A percentile compares a stretch with the other conserved stretches of the same genome.
These are phyloP conservation scores for Ceratorhiza oryzae-sativae DNA, from an alignment of 1,284 basidiomycete genomes.

Conservation along the genomic window DNA sequence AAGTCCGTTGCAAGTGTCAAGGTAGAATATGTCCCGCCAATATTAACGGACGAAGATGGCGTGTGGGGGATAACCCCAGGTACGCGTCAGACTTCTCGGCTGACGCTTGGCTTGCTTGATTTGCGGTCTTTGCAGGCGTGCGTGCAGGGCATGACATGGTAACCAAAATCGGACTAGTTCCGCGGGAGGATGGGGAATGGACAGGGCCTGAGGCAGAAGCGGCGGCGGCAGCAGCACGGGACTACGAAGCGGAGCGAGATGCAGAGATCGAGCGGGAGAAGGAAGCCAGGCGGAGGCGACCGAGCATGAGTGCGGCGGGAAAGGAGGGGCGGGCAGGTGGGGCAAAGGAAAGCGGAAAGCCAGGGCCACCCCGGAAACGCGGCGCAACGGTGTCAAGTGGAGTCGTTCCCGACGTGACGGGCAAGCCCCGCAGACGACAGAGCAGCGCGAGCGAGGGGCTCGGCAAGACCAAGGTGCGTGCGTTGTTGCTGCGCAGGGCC, in stretches of 20 bases:
- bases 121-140: slow-evolving; percentile 43
- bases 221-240: not conserved
- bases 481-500: not conserved
- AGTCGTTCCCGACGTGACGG: slow-evolving; percentile 3
- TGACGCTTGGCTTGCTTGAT: too few relatives aligned
- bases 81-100: slow-evolving; percentile 44
- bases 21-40: slow-evolving; percentile 50
- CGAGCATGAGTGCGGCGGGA: not conserved
- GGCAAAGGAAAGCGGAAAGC: not conserved
- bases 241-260: slow-evolving; percentile 45
- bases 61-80: not conserved
- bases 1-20: slow-evolving; percentile 46
- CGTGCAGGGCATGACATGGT: too few relatives aligned
- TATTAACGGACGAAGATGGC: slow-evolving; percentile 22
- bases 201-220: slow-evolving; percentile 49
- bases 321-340: not conserved
- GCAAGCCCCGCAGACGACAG: slow-evolving; percentile 18
- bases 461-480: slow-evolving; percentile 13
- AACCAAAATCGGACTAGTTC: slow-evolving; percentile 43
- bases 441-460: slow-evolving; percentile 18
- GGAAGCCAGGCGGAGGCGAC: slow-evolving; percentile 18
- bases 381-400: slow-evolving; percentile 26
- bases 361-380: not conserved
- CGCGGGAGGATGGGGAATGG: slow-evolving; percentile 49
- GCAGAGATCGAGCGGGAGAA: slow-evolving; percentile 45